Percentiles rank a stretch among this genome's conserved stretches.
These are phyloP conservation scores for Agaricus sinodeliciosus DNA, from an alignment of 768 basidiomycete genomes.

Conservation along the genomic window DNA sequence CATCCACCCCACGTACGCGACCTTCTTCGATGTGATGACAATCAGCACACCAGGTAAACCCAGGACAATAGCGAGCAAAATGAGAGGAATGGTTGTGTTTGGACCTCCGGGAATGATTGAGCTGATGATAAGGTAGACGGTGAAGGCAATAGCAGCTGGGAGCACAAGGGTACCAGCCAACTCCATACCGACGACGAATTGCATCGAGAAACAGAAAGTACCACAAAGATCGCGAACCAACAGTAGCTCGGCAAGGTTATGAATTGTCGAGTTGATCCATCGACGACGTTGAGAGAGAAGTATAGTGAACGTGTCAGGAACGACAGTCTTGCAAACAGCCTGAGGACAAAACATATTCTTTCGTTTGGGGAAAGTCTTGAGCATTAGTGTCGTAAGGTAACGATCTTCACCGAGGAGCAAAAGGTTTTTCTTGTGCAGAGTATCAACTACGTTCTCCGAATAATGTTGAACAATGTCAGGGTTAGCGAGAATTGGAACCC, in stretches of 20 bases:
- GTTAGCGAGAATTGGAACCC: conserved; percentile 98
- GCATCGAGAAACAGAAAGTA: conserved; percentile 99
- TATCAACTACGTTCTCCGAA: conserved; percentile 99
- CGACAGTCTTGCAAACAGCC: conserved; percentile 98
- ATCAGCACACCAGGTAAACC: conserved; percentile 95
- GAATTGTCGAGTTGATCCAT: conserved; percentile 99
- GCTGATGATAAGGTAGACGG: conserved; percentile 84
- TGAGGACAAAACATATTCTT: conserved; percentile 99
- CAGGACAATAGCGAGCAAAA: conserved; percentile 88
- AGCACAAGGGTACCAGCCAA: conserved; percentile 92
- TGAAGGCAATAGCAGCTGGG: conserved; percentile 97
- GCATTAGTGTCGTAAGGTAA: conserved; percentile 93
- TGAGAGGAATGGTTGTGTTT: conserved; percentile 83
- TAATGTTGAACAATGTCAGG: conserved; percentile 99
- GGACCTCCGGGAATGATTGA: conserved; percentile 78
- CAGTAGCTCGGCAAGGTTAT: conserved; percentile 92
- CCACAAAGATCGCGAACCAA: conserved; percentile 98
- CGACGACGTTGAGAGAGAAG: conserved; percentile 94
- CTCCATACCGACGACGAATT: conserved; percentile 99
- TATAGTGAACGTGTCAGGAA: conserved; percentile 93
- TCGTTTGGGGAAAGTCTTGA: conserved; percentile 99
- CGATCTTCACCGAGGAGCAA: conserved; percentile 98
- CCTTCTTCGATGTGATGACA: conserved; percentile 90
- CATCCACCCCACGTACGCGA: conserved; percentile 98
- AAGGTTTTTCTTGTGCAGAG: conserved; percentile 98